Evolutionary conservation across 2,329 filamentous ascomycete genomes (phyloP).

Genomic region (Colletotrichum sansevieriae): DNA sequence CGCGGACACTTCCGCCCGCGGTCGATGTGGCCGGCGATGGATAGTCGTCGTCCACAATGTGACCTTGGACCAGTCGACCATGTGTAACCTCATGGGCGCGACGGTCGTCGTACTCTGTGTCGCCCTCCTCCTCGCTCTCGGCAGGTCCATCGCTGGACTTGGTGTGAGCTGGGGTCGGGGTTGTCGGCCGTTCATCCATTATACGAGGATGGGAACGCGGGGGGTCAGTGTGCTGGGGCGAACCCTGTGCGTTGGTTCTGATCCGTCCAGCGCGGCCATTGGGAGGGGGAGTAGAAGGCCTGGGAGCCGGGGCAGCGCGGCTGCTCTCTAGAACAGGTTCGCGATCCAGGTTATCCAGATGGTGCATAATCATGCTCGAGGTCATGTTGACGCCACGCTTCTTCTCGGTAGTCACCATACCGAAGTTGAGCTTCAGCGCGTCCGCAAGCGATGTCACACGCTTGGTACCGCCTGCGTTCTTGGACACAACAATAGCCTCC

Average conservation of each 20-base stretch:
- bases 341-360: slow-evolving; percentile 72
- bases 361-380: slow-evolving; percentile 81
- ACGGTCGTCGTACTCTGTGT: slow-evolving; percentile 78
- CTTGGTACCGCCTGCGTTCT: slow-evolving; percentile 98
- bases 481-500: slow-evolving; percentile 95
- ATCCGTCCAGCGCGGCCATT: slow-evolving; percentile 30
- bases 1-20: slow-evolving; percentile 72
- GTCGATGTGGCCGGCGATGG: slow-evolving; percentile 81
- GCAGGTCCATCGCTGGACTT: slow-evolving; percentile 25
- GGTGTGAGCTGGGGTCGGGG: slow-evolving; percentile 36
- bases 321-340: slow-evolving; percentile 56
- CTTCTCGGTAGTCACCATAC: slow-evolving; percentile 90
- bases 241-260: slow-evolving; percentile 38
- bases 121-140: slow-evolving; percentile 51
- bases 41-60: slow-evolving; percentile 95
- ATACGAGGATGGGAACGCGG: slow-evolving; percentile 46
- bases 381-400: slow-evolving; percentile 76
- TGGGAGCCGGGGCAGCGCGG: slow-evolving; percentile 45
- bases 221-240: slow-evolving; percentile 32
- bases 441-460: slow-evolving; percentile 96
- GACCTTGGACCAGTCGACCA: slow-evolving; percentile 90
- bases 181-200: slow-evolving; percentile 34
- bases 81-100: slow-evolving; percentile 91
- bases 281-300: slow-evolving; percentile 34
- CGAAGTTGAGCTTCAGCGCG: slow-evolving; percentile 96